These are phyloP conservation scores for Blastobotrys capitulatus DNA, from an alignment of 1,139 yeast genomes.

Conservation along the genomic window DNA sequence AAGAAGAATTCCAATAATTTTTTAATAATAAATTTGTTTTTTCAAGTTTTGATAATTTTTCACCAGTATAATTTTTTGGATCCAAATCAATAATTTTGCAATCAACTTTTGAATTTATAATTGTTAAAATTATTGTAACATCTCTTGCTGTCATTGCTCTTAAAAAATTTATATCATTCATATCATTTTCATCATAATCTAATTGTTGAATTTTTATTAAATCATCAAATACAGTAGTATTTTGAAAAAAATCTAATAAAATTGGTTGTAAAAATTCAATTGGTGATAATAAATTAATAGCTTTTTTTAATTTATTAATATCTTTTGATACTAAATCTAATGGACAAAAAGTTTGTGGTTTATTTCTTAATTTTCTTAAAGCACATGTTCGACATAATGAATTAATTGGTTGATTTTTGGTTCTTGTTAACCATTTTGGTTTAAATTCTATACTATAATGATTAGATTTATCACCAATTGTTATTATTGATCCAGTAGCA, in stretches of 20 bases:
- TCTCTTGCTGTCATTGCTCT: slow-evolving; percentile 38
- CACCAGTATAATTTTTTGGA: slow-evolving; percentile 25
- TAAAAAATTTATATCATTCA: slow-evolving; percentile 24
- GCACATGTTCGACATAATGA: slow-evolving; percentile 47
- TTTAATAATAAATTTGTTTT: slow-evolving; percentile 1
- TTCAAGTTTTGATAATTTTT: neutral
- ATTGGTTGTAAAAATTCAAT: neutral
- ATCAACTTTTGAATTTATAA: neutral
- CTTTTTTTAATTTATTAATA: slow-evolving; percentile 12
- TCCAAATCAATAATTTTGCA: slow-evolving; percentile 35
- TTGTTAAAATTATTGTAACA: slow-evolving; percentile 31
- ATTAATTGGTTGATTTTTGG: slow-evolving; percentile 26
- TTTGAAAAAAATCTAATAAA: slow-evolving; percentile 12
- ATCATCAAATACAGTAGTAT: slow-evolving; percentile 20
- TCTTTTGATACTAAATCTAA: slow-evolving; percentile 28
- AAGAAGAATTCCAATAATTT: neutral
- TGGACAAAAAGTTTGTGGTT: slow-evolving; percentile 33
- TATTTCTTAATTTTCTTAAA: slow-evolving; percentile 29
- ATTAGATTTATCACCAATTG: neutral
- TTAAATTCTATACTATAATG: slow-evolving; percentile 33
- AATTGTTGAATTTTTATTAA: slow-evolving; percentile 24
- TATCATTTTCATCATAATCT: slow-evolving; percentile 25
- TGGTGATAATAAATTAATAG: slow-evolving; percentile 10
- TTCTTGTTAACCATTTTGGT: slow-evolving; percentile 40
- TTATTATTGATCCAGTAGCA: neutral